Base-by-base conservation (phyloP, 2,329 filamentous ascomycete species). In the Penicillium sp. region DNA sequence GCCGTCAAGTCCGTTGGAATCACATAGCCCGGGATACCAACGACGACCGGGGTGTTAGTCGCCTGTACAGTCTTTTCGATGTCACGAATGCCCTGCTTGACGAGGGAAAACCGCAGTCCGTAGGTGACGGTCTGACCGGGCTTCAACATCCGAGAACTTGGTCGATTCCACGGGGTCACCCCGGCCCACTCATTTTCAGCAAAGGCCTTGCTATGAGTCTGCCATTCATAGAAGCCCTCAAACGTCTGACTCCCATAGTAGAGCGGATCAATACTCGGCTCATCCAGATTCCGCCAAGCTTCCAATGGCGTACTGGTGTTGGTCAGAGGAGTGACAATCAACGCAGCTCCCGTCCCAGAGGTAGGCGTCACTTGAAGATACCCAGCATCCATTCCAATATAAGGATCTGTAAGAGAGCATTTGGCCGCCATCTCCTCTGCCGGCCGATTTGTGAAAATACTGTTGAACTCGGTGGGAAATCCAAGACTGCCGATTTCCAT, bases 161-260 rank as follows among this genome's bases (percentile, higher is more conserved):
- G 71, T 3, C 62, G 35, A 54, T 83, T 83, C 81, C 81, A 83
- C 0, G 80, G 79, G 2, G 67, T 58, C 0, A 62, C 66, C 0
- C 48, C 57, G 1, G 66, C 69, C 80, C 80, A 83, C 55, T 83
- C 78, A 0, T 73, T 74, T 50, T 81, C 75, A 0, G 76, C 76
- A 64, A 73, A 82, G 0, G 79, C 79, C 47, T 73, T 70, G 9
- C 71, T 75, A 44, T 78, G 68, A 0, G 76, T 71, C 54, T 81
- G 76, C 79, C 79, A 83, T 53, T 81, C 78, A 49, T 83, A 83
- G 51, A 79, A 74, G 0, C 79, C 80, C 55, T 83, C 80, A 49
- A 79, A 83, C 0, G 74, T 77, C 53, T 82, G 79, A 39, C 73
- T 76, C 4, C 66, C 69, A 56, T 82, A 81, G 8, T 52, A 57